Conservation (phyloP, 73 alveolate species). For the Paraurostyla sp. region DNA sequence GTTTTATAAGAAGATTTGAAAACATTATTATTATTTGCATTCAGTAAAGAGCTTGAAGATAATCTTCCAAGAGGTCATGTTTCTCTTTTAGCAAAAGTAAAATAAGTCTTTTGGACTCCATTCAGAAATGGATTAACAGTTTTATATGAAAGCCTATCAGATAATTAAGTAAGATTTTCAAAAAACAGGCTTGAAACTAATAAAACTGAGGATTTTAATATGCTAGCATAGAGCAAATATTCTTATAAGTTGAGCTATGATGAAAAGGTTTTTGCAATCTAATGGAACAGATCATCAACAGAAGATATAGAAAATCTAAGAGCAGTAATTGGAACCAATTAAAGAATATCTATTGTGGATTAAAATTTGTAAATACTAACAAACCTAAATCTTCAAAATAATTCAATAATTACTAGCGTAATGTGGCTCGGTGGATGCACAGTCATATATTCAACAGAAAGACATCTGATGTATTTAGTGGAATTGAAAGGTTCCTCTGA, state of each 20-base stretch:
- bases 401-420: constrained; percentile 4
- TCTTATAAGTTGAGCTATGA: constrained; percentile 59
- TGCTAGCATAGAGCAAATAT: constrained; percentile 47
- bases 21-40: constrained; percentile 39
- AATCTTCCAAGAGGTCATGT: constrained; percentile 67
- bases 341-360: constrained; percentile 59
- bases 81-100: constrained; percentile 5
- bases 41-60: constrained; percentile 37
- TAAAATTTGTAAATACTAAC: constrained; percentile 4
- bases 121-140: constrained; percentile 64
- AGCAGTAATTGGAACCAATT: constrained; percentile 42
- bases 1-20: constrained; percentile 59
- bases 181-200: constrained; percentile 51
- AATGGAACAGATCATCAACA: constrained; percentile 32
- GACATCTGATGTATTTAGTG: constrained; percentile 28
- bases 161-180: constrained; percentile 52
- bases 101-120: constrained; percentile 62
- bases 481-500: background rate
- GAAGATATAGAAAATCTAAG: background rate
- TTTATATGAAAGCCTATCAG: constrained; percentile 39
- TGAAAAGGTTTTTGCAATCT: constrained; percentile 58
- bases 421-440: constrained; percentile 57
- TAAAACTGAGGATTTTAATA: constrained; percentile 49
- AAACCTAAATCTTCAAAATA: background rate
- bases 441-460: constrained; percentile 49